These are phyloP conservation scores for Boletus huronensis DNA, from an alignment of 768 basidiomycete species.

Conservation along the genomic window DNA sequence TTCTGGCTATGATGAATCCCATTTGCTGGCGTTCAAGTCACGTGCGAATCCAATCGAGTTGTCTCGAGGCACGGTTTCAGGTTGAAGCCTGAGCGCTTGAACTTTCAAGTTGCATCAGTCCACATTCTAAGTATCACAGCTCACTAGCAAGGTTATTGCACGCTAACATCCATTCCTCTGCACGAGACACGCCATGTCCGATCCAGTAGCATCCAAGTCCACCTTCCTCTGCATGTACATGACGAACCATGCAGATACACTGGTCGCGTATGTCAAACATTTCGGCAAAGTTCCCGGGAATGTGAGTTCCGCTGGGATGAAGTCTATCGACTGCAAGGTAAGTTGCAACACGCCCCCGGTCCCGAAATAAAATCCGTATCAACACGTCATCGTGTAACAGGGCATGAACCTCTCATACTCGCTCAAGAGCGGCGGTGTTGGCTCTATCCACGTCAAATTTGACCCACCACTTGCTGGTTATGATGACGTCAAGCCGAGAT, in stretches of 20 bases:
- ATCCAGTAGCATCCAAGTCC: constrained; percentile 74
- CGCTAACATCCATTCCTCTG: background rate
- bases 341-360: constrained; percentile 4
- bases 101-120: background rate
- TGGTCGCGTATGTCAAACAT: constrained; percentile 80
- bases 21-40: too few species aligned
- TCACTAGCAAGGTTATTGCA: background rate
- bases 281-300: constrained; percentile 59
- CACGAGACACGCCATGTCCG: constrained; percentile 42
- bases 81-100: too few species aligned
- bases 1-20: too few species aligned
- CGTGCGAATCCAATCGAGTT: background rate
- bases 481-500: constrained; percentile 77
- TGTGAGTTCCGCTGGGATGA: constrained; percentile 67
- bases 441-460: constrained; percentile 51
- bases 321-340: constrained; percentile 63
- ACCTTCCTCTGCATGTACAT: constrained; percentile 81
- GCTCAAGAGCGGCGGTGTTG: constrained; percentile 44
- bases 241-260: constrained; percentile 78
- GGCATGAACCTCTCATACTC: constrained; percentile 69
- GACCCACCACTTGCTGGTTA: constrained; percentile 72
- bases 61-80: too few species aligned
- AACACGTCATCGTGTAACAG: constrained; percentile 31
- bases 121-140: background rate
- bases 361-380: background rate